Evolutionary conservation across 176 grass and related monocot genomes (phyloP).

Genomic region (Oryza nivara): DNA sequence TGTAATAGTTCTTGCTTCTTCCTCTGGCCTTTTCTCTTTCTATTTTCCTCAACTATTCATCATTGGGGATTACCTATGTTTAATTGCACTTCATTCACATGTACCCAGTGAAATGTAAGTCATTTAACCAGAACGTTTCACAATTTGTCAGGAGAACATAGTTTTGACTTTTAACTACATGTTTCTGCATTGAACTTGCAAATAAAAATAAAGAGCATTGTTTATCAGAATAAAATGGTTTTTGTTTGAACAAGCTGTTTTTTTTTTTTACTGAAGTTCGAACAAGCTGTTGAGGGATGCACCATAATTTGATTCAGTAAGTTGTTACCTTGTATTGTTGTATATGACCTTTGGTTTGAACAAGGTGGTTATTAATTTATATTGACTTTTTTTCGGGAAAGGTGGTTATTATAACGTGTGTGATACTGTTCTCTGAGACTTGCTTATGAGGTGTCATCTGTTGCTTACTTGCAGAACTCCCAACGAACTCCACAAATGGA

Average conservation of each 20-base stretch:
- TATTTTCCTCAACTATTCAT: background rate
- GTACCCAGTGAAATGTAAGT: background rate
- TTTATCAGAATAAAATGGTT: background rate
- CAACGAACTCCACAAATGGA: constrained; percentile 87
- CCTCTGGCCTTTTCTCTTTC: background rate
- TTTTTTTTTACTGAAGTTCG: too few species aligned
- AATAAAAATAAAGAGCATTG: background rate
- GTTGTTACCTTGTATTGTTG: background rate
- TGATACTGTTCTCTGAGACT: background rate
- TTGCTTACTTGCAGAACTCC: constrained; percentile 67
- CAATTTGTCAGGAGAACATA: background rate
- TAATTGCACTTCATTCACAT: background rate
- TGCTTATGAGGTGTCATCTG: constrained; percentile 14
- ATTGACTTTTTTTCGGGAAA: background rate
- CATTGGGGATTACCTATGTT: background rate
- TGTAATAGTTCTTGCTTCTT: constrained; percentile 6
- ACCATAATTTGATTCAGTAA: background rate
- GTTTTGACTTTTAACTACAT: background rate
- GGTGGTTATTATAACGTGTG: background rate
- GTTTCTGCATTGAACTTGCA: background rate
- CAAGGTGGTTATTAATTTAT: too few species aligned
- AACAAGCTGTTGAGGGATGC: background rate
- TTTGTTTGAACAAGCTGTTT: background rate
- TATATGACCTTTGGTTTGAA: background rate
- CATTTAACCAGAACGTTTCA: background rate